A percentile compares a stretch with the other conserved stretches of the same genome.
phyloP scores from a whole-genome alignment of 305 asterid genomes.

The Fraxinus angustifolia region DNA sequence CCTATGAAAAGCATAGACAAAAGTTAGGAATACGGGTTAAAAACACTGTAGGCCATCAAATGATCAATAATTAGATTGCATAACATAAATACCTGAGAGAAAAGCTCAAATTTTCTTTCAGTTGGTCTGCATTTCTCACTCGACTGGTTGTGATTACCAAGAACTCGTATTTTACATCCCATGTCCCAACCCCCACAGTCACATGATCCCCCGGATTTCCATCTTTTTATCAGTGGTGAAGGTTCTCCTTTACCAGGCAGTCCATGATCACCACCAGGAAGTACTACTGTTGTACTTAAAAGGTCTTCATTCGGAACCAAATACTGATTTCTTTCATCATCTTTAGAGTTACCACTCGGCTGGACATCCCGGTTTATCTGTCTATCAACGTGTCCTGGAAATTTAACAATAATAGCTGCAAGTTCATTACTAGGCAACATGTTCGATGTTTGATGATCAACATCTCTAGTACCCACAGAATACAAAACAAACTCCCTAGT shows the following conservation, averaged over 20 bases:
- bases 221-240: slow-evolving; percentile 60
- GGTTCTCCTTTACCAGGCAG: slow-evolving; percentile 71
- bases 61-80: neutral
- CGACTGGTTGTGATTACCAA: slow-evolving; percentile 27
- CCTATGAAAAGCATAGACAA: slow-evolving; percentile 31
- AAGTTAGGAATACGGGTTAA: slow-evolving; percentile 8
- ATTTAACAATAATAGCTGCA: slow-evolving; percentile 57
- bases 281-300: slow-evolving; percentile 42
- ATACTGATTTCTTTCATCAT: slow-evolving; percentile 19
- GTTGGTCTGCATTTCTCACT: slow-evolving; percentile 23
- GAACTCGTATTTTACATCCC: slow-evolving; percentile 59
- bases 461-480: slow-evolving; percentile 29
- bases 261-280: slow-evolving; percentile 79
- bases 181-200: slow-evolving; percentile 96
- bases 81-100: slow-evolving; percentile 46
- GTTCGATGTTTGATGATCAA: slow-evolving; percentile 29
- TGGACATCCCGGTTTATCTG: slow-evolving; percentile 20
- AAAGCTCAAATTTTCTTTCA: slow-evolving; percentile 45
- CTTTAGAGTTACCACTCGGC: slow-evolving; percentile 10
- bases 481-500: slow-evolving; percentile 60
- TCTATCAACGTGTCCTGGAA: slow-evolving; percentile 26
- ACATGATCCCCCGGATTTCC: slow-evolving; percentile 73
- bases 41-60: neutral
- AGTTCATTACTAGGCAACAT: slow-evolving; percentile 53
- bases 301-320: slow-evolving; percentile 19